These are phyloP conservation scores for Bretschneidera sinensis DNA, from an alignment of 345 rosid species.

Conservation along the genomic window DNA sequence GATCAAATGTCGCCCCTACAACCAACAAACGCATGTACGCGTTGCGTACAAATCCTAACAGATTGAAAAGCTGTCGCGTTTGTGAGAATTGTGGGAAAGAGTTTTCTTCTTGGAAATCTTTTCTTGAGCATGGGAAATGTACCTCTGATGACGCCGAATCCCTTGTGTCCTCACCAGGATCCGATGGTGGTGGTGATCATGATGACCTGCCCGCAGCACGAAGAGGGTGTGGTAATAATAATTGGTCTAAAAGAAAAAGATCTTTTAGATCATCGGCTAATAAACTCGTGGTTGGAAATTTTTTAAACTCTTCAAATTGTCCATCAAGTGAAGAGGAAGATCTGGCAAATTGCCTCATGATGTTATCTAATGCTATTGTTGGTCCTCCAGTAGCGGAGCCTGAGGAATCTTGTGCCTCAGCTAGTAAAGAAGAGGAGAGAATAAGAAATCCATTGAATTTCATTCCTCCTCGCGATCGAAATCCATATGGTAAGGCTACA, in stretches of 20 bases:
- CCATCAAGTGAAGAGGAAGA: constrained; percentile 56
- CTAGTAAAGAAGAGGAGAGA: constrained; percentile 40
- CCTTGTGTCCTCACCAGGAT: constrained; percentile 28
- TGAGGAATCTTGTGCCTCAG: constrained; percentile 51
- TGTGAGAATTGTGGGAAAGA: constrained; percentile 55
- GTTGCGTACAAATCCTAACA: constrained; percentile 42
- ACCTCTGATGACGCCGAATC: constrained; percentile 34
- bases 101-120: constrained; percentile 51
- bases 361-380: constrained; percentile 42
- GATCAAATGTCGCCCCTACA: constrained; percentile 20
- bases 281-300: constrained; percentile 22
- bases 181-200: constrained; percentile 27
- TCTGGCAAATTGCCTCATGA: constrained; percentile 50
- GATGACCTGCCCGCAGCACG: background rate
- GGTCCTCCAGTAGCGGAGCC: constrained; percentile 35
- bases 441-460: constrained; percentile 24
- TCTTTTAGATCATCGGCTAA: constrained; percentile 27
- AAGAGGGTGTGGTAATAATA: background rate
- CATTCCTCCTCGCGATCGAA: constrained; percentile 4
- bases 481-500: background rate
- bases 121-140: constrained; percentile 52
- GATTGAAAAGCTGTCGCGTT: constrained; percentile 36
- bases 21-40: constrained; percentile 45
- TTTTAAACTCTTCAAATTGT: constrained; percentile 17
- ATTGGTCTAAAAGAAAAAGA: constrained; percentile 51